phyloP scores from a whole-genome alignment of 768 basidiomycete genomes.

The Russula abietina region DNA sequence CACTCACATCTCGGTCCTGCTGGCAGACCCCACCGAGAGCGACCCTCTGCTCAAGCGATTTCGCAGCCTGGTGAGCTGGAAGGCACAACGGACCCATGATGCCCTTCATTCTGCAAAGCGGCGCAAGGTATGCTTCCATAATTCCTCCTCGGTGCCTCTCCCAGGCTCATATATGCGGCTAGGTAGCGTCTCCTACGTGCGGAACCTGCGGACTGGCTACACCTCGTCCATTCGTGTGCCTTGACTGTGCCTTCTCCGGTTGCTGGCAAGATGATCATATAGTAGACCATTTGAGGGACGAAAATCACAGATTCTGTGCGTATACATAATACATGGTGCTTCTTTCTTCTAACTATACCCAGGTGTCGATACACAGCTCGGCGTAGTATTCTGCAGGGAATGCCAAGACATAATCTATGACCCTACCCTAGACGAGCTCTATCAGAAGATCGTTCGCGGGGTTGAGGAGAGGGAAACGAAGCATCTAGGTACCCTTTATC shows the following conservation, averaged over 20 bases:
- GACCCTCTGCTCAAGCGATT: slow-evolving; percentile 43
- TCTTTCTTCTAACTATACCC: background rate
- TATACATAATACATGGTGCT: slow-evolving; percentile 19
- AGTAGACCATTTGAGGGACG: slow-evolving; percentile 48
- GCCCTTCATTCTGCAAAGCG: slow-evolving; percentile 50
- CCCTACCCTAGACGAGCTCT: slow-evolving; percentile 42
- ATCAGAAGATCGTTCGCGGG: slow-evolving; percentile 40
- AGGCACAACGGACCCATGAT: slow-evolving; percentile 42
- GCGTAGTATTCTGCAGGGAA: slow-evolving; percentile 64
- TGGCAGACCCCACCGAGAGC: slow-evolving; percentile 33
- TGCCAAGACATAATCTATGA: slow-evolving; percentile 77
- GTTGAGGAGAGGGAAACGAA: slow-evolving; percentile 56
- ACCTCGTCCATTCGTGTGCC: slow-evolving; percentile 62
- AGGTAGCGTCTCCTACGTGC: slow-evolving; percentile 60
- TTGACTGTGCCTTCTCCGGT: slow-evolving; percentile 63
- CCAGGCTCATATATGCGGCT: background rate
- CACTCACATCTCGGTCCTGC: slow-evolving; percentile 38
- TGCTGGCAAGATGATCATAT: slow-evolving; percentile 65
- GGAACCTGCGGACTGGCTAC: slow-evolving; percentile 51
- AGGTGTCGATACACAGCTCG: slow-evolving; percentile 73
- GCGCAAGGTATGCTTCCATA: slow-evolving; percentile 47
- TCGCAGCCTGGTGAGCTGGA: slow-evolving; percentile 51
- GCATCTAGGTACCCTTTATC: slow-evolving; percentile 46
- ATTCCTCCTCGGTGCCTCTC: background rate
- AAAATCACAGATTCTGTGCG: slow-evolving; percentile 63